Evolutionary conservation across 2,329 filamentous ascomycete genomes (phyloP).

Genomic region (Coniosporium tulheliwenetii): DNA sequence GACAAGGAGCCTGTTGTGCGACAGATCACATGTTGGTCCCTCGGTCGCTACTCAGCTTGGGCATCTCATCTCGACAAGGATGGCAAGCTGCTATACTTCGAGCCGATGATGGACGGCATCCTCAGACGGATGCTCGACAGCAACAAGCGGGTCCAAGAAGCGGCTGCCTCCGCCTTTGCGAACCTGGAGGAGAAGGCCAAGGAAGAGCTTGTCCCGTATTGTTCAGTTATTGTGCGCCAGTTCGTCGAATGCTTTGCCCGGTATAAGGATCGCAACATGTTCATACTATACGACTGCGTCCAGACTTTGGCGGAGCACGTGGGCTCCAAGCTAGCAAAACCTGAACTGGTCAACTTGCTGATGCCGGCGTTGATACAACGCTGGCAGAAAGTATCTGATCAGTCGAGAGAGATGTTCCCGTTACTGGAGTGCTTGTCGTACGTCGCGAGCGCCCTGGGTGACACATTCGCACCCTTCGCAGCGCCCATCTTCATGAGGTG

Average conservation of each 20-base stretch:
- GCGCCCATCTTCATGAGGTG: conserved; percentile 76
- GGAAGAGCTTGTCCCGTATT: conserved; percentile 66
- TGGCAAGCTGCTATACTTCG: conserved; percentile 65
- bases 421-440: conserved; percentile 94
- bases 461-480: conserved; percentile 72
- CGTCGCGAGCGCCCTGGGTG: conserved; percentile 71
- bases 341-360: conserved; percentile 65
- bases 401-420: conserved; percentile 87
- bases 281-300: conserved; percentile 95
- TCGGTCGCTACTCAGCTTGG: conserved; percentile 88
- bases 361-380: conserved; percentile 87
- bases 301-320: conserved; percentile 92
- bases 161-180: conserved; percentile 87
- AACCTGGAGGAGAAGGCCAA: conserved; percentile 91
- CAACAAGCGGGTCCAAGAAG: conserved; percentile 97
- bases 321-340: conserved; percentile 63
- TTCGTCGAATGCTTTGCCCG: conserved; percentile 83
- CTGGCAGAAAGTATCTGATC: conserved; percentile 74
- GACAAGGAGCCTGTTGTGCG: conserved; percentile 82
- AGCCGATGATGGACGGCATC: conserved; percentile 95
- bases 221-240: conserved; percentile 76
- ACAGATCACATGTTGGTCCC: conserved; percentile 95
- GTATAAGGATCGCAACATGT: conserved; percentile 99
- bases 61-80: conserved; percentile 57
- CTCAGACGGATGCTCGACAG: conserved; percentile 86